These are phyloP conservation scores for Colletotrichum caudatum DNA, from an alignment of 2,329 filamentous ascomycete species.

Conservation along the genomic window DNA sequence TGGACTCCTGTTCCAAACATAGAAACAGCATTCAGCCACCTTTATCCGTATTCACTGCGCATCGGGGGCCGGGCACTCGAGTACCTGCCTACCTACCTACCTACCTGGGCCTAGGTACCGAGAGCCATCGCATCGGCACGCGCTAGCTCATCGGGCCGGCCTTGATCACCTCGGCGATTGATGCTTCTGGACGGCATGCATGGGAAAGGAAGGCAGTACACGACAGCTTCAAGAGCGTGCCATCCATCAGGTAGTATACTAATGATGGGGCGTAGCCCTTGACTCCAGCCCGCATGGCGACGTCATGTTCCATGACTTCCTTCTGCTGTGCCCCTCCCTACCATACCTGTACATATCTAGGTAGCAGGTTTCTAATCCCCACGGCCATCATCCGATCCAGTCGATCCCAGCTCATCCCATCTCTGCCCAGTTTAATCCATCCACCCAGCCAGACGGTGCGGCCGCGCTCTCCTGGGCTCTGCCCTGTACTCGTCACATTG, in stretches of 20 bases:
- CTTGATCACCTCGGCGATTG: background rate
- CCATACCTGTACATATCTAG: too few species aligned
- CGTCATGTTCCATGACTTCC: slow-evolving; percentile 14
- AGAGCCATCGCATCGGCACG: background rate
- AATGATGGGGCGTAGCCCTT: background rate
- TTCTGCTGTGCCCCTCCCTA: slow-evolving; percentile 3
- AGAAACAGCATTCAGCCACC: slow-evolving; percentile 10
- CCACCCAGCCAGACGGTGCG: background rate
- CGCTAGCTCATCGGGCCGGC: too few species aligned
- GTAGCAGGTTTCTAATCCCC: background rate
- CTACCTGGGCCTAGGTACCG: background rate
- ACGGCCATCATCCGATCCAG: slow-evolving; percentile 25
- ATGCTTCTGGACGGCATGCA: background rate
- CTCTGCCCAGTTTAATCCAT: background rate
- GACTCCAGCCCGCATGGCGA: too few species aligned
- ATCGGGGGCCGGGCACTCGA: background rate
- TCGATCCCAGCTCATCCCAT: slow-evolving; percentile 17
- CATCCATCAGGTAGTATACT: too few species aligned
- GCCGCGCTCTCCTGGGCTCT: slow-evolving; percentile 5
- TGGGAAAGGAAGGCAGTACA: too few species aligned
- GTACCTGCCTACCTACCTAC: slow-evolving; percentile 7
- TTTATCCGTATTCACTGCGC: background rate
- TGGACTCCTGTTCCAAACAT: slow-evolving; percentile 17
- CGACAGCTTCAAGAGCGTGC: too few species aligned
- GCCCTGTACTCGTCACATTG: slow-evolving; percentile 5